Evolutionary conservation across 441 rosid genomes (phyloP).

Genomic region (Brassica balearica): DNA sequence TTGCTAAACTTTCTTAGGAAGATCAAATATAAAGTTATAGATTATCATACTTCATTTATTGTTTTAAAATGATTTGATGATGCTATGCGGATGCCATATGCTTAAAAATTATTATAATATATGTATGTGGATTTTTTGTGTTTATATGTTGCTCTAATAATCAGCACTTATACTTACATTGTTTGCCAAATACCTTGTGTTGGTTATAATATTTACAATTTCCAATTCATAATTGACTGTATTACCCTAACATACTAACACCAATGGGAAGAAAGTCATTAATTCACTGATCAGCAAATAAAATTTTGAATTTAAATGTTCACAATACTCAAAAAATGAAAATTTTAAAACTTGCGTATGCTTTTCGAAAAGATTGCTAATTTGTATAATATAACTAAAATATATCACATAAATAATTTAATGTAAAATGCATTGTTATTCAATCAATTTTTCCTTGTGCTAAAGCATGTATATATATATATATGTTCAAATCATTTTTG

Average conservation of each 20-base stretch:
- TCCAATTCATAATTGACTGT: background rate
- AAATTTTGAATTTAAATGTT: background rate
- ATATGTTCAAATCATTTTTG: background rate
- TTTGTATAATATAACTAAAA: background rate
- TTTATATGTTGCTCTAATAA: background rate
- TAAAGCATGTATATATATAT: background rate
- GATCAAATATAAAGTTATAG: constrained; percentile 23
- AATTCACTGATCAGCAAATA: background rate
- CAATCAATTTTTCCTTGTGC: background rate
- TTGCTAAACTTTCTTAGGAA: constrained; percentile 41
- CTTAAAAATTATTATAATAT: background rate
- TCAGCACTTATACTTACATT: background rate
- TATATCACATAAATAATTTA: background rate
- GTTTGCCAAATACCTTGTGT: background rate
- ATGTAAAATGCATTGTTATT: background rate
- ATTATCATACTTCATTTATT: constrained; percentile 9
- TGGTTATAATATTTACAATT: background rate
- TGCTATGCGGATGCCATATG: constrained; percentile 13
- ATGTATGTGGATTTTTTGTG: background rate
- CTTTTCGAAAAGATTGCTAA: background rate
- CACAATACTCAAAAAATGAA: constrained; percentile 4
- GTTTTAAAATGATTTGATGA: constrained; percentile 27
- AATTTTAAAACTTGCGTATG: background rate
- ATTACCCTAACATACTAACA: background rate
- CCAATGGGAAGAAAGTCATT: background rate